Conservation (phyloP, 2,329 filamentous ascomycete genomes). For the Botryotinia convoluta region DNA sequence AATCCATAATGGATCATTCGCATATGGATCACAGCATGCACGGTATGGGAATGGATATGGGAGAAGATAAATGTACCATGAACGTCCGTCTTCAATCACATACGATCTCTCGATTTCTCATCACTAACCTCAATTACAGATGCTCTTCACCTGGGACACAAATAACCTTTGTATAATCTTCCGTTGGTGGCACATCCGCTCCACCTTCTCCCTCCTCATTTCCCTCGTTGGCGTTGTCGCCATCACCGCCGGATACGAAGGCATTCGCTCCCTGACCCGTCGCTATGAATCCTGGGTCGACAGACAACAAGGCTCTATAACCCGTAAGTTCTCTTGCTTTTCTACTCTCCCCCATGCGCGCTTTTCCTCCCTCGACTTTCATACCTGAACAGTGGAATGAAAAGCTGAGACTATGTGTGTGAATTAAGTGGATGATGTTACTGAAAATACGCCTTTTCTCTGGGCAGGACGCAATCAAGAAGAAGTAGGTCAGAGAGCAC, state of each 20-base stretch:
- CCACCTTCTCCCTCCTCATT: slow-evolving; percentile 69
- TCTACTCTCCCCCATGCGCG: slow-evolving; percentile 3
- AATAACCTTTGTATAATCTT: slow-evolving; percentile 95
- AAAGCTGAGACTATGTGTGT: slow-evolving; percentile 32
- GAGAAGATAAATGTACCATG: slow-evolving; percentile 78
- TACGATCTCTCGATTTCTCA: not conserved
- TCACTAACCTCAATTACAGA: slow-evolving; percentile 51
- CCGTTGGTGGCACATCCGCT: slow-evolving; percentile 80
- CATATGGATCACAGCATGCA: slow-evolving; percentile 41
- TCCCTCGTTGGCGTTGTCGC: slow-evolving; percentile 81
- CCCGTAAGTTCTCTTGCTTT: slow-evolving; percentile 33
- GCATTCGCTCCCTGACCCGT: slow-evolving; percentile 71
- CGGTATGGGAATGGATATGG: slow-evolving; percentile 48
- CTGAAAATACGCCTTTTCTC: slow-evolving; percentile 63
- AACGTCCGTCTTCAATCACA: slow-evolving; percentile 61
- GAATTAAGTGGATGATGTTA: slow-evolving; percentile 40
- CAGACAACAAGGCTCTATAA: slow-evolving; percentile 30
- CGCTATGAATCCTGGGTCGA: slow-evolving; percentile 63
- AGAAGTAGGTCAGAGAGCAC: slow-evolving; percentile 63
- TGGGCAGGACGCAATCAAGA: slow-evolving; percentile 70
- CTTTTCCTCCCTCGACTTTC: slow-evolving; percentile 20
- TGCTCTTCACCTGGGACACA: slow-evolving; percentile 98
- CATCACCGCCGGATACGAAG: slow-evolving; percentile 90
- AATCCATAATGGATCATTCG: slow-evolving; percentile 9
- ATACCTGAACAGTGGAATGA: slow-evolving; percentile 18